Percentiles rank a stretch among this genome's conserved stretches.
phyloP scores from a whole-genome alignment of 2,329 filamentous ascomycete genomes.

The Tolypocladium amazonense region DNA sequence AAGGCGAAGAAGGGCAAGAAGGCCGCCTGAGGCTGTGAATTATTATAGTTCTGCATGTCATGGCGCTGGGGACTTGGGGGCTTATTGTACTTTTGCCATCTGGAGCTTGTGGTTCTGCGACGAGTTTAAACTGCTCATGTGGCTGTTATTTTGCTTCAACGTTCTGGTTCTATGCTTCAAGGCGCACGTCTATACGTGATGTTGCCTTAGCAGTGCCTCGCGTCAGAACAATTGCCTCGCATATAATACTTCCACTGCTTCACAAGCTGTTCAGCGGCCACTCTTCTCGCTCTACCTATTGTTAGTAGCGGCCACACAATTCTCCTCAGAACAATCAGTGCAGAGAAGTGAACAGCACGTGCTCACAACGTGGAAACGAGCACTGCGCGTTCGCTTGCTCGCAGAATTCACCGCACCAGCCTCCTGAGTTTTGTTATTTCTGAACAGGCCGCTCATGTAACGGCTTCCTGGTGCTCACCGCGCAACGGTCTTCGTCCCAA shows the following conservation, averaged over 20 bases:
- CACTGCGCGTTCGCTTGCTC: background rate
- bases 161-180: background rate
- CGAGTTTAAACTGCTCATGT: background rate
- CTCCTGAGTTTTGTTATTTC: background rate
- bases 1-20: conserved; percentile 36
- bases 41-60: background rate
- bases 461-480: background rate
- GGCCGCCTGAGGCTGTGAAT: conserved; percentile 8
- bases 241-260: background rate
- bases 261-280: background rate
- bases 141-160: background rate
- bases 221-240: background rate
- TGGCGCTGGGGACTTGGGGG: background rate
- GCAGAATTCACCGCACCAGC: background rate
- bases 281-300: background rate
- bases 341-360: background rate
- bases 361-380: background rate
- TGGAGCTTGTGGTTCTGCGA: background rate
- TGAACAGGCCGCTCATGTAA: background rate
- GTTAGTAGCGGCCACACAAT: background rate
- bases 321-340: background rate
- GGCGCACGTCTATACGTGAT: background rate
- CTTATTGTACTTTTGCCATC: background rate
- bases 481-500: background rate
- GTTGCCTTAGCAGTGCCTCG: background rate